phyloP scores from a whole-genome alignment of 2,329 filamentous ascomycete genomes.

The Sphaceloma murrayae region DNA sequence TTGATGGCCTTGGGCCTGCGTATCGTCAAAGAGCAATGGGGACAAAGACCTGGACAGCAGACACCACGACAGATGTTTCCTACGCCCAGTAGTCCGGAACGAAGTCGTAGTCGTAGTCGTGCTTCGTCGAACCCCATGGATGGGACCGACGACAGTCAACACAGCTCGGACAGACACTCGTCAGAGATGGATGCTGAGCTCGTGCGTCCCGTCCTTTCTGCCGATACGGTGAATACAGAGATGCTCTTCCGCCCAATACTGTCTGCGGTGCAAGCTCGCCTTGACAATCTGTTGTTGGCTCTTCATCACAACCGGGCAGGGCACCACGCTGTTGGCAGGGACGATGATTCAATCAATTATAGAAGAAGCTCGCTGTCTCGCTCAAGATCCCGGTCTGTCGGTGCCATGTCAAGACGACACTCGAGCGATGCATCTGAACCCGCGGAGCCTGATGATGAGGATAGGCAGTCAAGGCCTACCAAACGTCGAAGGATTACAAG shows the following conservation, averaged over 20 bases:
- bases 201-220: slow-evolving; percentile 52
- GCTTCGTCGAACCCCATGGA: not conserved
- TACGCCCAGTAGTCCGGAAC: not conserved
- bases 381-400: slow-evolving; percentile 18
- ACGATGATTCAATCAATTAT: slow-evolving; percentile 2
- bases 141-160: too few species aligned
- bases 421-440: not conserved
- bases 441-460: not conserved
- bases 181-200: slow-evolving; percentile 25
- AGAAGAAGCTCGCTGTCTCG: slow-evolving; percentile 11
- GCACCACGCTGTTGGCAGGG: slow-evolving; percentile 18
- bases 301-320: slow-evolving; percentile 49
- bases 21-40: slow-evolving; percentile 57
- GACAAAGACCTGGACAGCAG: slow-evolving; percentile 8
- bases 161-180: too few species aligned
- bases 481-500: not conserved
- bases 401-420: slow-evolving; percentile 8
- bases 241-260: slow-evolving; percentile 57
- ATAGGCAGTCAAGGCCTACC: not conserved
- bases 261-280: slow-evolving; percentile 56
- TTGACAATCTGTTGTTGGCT: slow-evolving; percentile 60
- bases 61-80: not conserved
- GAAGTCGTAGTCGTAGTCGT: slow-evolving; percentile 9
- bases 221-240: slow-evolving; percentile 61
- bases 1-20: slow-evolving; percentile 57